These are phyloP conservation scores for Aspergillus aculeatus DNA, from an alignment of 2,329 filamentous ascomycete species.

Conservation along the genomic window DNA sequence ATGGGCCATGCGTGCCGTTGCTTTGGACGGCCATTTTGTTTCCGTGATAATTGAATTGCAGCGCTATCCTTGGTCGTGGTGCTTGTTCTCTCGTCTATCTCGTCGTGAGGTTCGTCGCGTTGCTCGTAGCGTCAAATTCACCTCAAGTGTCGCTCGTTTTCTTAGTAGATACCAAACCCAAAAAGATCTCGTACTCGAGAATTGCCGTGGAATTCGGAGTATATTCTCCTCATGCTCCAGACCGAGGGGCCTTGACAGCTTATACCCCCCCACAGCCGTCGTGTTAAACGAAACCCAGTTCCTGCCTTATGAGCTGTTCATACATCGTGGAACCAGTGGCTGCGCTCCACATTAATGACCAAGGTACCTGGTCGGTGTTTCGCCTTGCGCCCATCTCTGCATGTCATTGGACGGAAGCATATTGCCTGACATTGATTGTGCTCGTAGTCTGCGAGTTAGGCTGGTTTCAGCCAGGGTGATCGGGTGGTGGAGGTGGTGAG, in stretches of 20 bases:
- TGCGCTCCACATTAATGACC: slow-evolving; percentile 1
- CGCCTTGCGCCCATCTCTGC: neutral
- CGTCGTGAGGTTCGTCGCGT: too few relatives aligned
- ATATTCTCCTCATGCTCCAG: neutral
- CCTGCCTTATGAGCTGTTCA: slow-evolving; percentile 8
- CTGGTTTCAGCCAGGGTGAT: neutral
- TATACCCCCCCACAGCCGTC: neutral
- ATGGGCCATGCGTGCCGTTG: neutral
- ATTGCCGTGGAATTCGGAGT: neutral
- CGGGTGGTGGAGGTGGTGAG: too few relatives aligned
- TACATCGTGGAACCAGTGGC: neutral
- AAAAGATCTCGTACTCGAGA: too few relatives aligned
- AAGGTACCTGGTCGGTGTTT: neutral
- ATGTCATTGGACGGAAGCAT: neutral
- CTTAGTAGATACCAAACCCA: too few relatives aligned
- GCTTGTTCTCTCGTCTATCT: neutral
- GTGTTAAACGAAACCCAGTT: neutral
- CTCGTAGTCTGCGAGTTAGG: neutral
- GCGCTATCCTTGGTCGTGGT: neutral
- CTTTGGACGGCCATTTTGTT: neutral
- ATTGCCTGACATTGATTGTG: neutral
- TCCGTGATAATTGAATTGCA: neutral
- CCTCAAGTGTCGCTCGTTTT: too few relatives aligned
- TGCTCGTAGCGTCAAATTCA: too few relatives aligned
- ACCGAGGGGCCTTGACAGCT: neutral